Base-by-base conservation (phyloP, 2,329 filamentous ascomycete species). In the Parasarocladium wereldwijsianum region DNA sequence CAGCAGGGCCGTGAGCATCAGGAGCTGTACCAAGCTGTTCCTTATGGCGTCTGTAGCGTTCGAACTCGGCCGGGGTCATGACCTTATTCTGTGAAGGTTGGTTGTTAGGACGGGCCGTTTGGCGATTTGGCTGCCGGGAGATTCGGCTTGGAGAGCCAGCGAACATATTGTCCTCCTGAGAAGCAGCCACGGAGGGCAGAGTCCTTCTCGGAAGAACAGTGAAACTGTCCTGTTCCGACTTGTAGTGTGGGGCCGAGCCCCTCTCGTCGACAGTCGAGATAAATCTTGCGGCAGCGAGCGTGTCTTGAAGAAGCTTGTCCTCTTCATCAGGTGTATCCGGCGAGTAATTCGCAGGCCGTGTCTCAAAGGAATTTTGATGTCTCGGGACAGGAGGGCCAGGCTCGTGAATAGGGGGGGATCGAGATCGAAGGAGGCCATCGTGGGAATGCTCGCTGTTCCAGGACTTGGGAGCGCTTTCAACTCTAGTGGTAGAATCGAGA, bases 51-150 rank as follows among this genome's bases (percentile, higher is more conserved):
- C 75, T 70, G 43, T 86, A 87, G 39, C 69, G 69, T 48, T 93
- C 84, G 41, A 92, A 93, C 47, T 93, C 74, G 8, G 76, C 81
- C 1, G 79, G 79, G 2, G 85, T 93, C 82, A 93, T 93, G 37
- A 90, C 78, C 51, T 90, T 90, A 48, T 70, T 78, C 13, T 62
- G 59, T 11, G 18, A 21, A 7, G 64, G 52, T 2, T 58, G 50
- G 31, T 47, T 59, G 6, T 48, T 44, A 27, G 45, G 50, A 30
- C 43, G 54, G 8, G 45, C 43, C 13, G 39, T 38, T 29, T 49
- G 50, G 34, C 55, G 57, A 21, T 55, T 7, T 6, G 28, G 17
- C 20, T 23, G 28, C 19, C 28, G 28, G 21, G 11, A 20, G 20
- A 30, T 30, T n/a, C 20, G 8, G 4, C 19, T 23, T 8, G 28